A percentile compares a stretch with the other conserved stretches of the same genome.
These are phyloP conservation scores for Herpotrichia juniperi DNA, from an alignment of 2,329 filamentous ascomycete genomes.

Conservation along the genomic window DNA sequence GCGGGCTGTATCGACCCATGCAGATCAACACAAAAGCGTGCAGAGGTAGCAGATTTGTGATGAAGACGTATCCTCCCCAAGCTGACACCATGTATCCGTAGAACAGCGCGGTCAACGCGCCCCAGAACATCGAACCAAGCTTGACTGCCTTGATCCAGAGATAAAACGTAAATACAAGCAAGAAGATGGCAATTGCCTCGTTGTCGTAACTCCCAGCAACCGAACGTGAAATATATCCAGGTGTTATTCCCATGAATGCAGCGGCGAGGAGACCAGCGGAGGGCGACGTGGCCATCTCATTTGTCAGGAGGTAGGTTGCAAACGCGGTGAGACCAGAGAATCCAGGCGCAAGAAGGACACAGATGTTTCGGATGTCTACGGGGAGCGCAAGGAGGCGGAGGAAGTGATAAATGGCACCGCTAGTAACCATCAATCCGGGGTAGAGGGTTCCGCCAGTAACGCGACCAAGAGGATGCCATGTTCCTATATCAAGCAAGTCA, in stretches of 20 bases:
- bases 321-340: slow-evolving; percentile 94
- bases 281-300: slow-evolving; percentile 94
- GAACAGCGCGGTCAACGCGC: slow-evolving; percentile 89
- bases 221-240: slow-evolving; percentile 96
- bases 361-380: slow-evolving; percentile 98
- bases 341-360: slow-evolving; percentile 90
- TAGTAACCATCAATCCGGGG: slow-evolving; percentile 98
- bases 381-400: slow-evolving; percentile 88
- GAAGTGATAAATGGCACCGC: slow-evolving; percentile 92
- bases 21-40: slow-evolving; percentile 92
- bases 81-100: slow-evolving; percentile 99
- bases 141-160: slow-evolving; percentile 99
- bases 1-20: slow-evolving; percentile 95
- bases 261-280: slow-evolving; percentile 95
- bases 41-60: slow-evolving; percentile 93
- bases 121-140: slow-evolving; percentile 95
- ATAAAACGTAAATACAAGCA: slow-evolving; percentile 97
- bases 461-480: slow-evolving; percentile 98
- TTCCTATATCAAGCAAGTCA: slow-evolving; percentile 59
- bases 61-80: slow-evolving; percentile 99
- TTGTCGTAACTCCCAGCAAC: slow-evolving; percentile 99
- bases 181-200: slow-evolving; percentile 98
- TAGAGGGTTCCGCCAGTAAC: slow-evolving; percentile 99
- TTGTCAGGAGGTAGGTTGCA: slow-evolving; percentile 92
- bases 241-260: slow-evolving; percentile 95